Base-by-base conservation (phyloP, 2,329 filamentous ascomycete species). In the Lasiodiplodia theobromae region DNA sequence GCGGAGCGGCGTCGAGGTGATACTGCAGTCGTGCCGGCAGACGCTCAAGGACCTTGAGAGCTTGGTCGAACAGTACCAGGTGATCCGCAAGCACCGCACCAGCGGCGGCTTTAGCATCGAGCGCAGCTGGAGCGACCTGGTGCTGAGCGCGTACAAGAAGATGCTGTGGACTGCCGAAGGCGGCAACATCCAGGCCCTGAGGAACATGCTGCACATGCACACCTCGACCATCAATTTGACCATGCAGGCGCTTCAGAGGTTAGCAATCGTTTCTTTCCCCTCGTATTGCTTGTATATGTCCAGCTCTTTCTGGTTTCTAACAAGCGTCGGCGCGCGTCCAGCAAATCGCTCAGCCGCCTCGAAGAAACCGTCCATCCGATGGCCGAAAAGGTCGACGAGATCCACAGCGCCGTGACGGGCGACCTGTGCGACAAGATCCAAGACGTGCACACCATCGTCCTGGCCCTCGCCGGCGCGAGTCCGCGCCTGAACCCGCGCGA, bases 101-200 rank as follows among this genome's bases (percentile, higher is more conserved):
- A 74, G 73, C 21, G 77, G 78, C 11, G 80, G 80, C 2, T 81
- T 80, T 66, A 76, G 79, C 1, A 77, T 82, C 25, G 81, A 83
- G 68, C 76, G 81, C 56, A 78, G 76, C 52, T 85, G 82, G 83
- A 82, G 78, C 62, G 76, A 81, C 49, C 72, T 80, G 3, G 80
- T 83, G 0, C 56, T 84, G 8, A 71, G 77, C 5, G 78, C 81
- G 69, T 82, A 82, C 72, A 78, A 78, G 67, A 79, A 77, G 5
- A 78, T 84, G 73, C 77, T 78, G 69, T 84, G 83, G 44, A 84
- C 82, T 2, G 77, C 79, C 1, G 80, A 83, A 34, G 81, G 81
- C 14, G 82, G 82, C 0, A 74, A 75, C 62, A 78, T 85, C 25
- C 73, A 77, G 12, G 74, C 78, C 25, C 71, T 85, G 64, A 74